A percentile compares a stretch with the other conserved stretches of the same genome.
Evolutionary conservation across 2,329 filamentous ascomycete genomes (phyloP).

Genomic region (Geosmithia flava): DNA sequence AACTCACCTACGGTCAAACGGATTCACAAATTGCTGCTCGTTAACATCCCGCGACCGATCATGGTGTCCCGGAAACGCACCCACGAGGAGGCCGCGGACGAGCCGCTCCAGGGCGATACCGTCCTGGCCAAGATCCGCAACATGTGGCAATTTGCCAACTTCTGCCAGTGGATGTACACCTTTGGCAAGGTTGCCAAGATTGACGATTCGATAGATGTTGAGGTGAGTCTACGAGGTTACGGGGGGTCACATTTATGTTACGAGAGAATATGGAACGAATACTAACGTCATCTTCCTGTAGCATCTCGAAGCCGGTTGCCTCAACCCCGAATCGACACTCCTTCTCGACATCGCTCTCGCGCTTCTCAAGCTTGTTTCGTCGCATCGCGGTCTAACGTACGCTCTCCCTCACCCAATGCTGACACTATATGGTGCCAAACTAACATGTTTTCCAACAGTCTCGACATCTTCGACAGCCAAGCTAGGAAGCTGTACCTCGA

Average conservation of each 20-base stretch:
- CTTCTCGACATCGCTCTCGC: conserved; percentile 74
- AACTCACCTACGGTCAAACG: background rate
- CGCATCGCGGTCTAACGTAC: conserved; percentile 83
- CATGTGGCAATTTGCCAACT: conserved; percentile 90
- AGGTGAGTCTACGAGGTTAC: conserved; percentile 42
- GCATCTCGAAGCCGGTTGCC: conserved; percentile 81
- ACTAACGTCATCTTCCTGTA: conserved; percentile 20
- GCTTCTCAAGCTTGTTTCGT: conserved; percentile 85
- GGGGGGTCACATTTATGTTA: background rate
- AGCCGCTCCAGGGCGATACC: conserved; percentile 7
- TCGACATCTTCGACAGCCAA: conserved; percentile 87
- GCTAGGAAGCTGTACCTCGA: conserved; percentile 75
- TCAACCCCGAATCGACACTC: conserved; percentile 64
- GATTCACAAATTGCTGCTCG: background rate
- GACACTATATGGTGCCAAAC: conserved; percentile 2
- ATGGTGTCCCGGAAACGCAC: conserved; percentile 5
- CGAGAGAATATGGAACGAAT: background rate
- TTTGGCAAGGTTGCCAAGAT: conserved; percentile 88
- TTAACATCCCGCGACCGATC: background rate
- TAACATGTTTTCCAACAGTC: conserved; percentile 33
- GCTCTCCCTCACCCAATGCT: conserved; percentile 18
- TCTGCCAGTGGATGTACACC: conserved; percentile 86
- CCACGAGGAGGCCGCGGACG: background rate
- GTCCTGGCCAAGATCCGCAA: conserved; percentile 62
- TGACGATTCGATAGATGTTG: conserved; percentile 76